These are phyloP conservation scores for Pythium chondricola DNA, from an alignment of 352 stramenopile genomes.

Conservation along the genomic window DNA sequence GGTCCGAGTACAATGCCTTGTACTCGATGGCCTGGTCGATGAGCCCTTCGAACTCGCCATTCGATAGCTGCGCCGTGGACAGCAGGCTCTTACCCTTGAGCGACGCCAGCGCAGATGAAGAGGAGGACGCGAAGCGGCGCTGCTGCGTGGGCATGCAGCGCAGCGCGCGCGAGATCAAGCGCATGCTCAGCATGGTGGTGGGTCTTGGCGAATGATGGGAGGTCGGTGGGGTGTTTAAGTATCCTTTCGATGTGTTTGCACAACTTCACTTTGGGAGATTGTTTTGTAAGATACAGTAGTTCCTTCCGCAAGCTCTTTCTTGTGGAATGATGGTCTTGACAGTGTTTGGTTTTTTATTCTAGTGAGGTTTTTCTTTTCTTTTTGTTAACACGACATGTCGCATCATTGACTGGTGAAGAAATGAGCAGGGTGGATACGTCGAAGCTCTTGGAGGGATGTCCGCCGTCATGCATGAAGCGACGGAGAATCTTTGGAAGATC, in stretches of 20 bases:
- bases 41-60: conserved; percentile 45
- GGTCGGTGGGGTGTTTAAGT: neutral
- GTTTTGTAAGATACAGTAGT: neutral
- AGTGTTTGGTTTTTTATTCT: no score
- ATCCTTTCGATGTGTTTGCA: neutral
- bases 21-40: conserved; percentile 61
- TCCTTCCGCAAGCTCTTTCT: neutral
- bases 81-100: conserved; percentile 69
- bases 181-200: neutral
- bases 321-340: no score
- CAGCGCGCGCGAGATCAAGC: neutral
- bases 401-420: no score
- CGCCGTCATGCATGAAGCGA: no score
- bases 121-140: conserved; percentile 9
- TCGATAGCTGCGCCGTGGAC: conserved; percentile 62
- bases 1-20: conserved; percentile 60
- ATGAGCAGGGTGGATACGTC: no score
- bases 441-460: no score
- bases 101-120: conserved; percentile 22
- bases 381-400: no score
- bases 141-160: neutral
- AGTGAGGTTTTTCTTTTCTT: no score
- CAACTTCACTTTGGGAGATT: neutral
- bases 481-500: no score
- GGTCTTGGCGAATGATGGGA: no score